phyloP scores from a whole-genome alignment of 2,329 filamentous ascomycete genomes.

The Paecilomyces formosus region DNA sequence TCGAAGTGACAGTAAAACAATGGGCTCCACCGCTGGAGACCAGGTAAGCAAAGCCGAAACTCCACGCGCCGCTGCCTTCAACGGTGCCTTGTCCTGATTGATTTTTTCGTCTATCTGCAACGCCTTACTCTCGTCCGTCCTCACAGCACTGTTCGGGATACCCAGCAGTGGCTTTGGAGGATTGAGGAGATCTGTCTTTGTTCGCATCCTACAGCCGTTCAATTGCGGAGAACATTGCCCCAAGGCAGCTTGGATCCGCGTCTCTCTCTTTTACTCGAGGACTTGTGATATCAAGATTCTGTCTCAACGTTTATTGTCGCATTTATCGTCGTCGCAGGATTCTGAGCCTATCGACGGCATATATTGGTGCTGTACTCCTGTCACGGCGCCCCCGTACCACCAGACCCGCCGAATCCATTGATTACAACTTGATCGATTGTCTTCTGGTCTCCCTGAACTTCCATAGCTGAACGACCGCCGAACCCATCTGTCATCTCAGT shows the following conservation, averaged over 20 bases:
- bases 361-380: neutral
- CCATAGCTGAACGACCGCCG: neutral
- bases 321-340: neutral
- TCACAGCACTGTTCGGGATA: neutral
- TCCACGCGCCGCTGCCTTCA: neutral
- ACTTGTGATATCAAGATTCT: neutral
- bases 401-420: neutral
- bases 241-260: neutral
- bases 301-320: neutral
- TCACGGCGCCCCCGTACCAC: neutral
- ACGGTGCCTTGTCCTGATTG: neutral
- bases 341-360: neutral
- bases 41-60: neutral
- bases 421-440: neutral
- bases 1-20: neutral
- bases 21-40: neutral
- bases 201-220: neutral
- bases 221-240: neutral
- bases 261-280: neutral
- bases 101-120: neutral
- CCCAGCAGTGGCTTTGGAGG: neutral
- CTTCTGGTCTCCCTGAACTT: neutral
- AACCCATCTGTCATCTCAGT: neutral
- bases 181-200: neutral
- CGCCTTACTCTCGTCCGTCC: neutral